Base-by-base conservation (phyloP, 495 filamentous ascomycete species). In the Cryomyces minteri region DNA sequence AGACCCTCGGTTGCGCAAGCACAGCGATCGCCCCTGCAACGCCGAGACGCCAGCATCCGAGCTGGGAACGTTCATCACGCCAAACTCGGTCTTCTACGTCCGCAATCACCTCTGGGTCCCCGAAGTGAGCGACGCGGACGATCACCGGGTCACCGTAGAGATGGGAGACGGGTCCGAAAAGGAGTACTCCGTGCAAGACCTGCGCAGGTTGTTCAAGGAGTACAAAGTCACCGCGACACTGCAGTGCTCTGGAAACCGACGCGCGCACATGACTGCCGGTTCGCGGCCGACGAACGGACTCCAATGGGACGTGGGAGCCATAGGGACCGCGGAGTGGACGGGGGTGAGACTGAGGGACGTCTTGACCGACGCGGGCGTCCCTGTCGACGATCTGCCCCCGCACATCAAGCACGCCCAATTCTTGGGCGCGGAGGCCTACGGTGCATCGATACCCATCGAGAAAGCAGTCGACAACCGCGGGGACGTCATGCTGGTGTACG, bases 31-130 rank as follows among this genome's bases (percentile, higher is more conserved):
- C 46, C 73, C 73, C 6, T 65, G 70, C 43, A 77, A 76, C 50
- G 71, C 72, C 0, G 74, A 78, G 48, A 73, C 71, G 0, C 72
- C 72, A 4, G 63, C 45, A 14, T 41, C 28, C 32, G 31, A 45
- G 10, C 49, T 54, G 29, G 28, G 28, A 18, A 10, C 46, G 14
- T 73, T 75, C 56, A 54, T 68, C 39, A 80, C 76, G 5, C 70
- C 69, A 0, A 69, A 65, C 12, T 54, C 61, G 6, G 48, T 73
- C 5, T 77, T 77, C 53, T 80, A 78, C 50, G 68, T 80, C 3
- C 64, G 76, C 4, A 73, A 76, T 49, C 76, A 80, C 58, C 69
- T 77, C 57, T 70, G 72, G 67, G 75, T 79, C 43, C 76, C 76
- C 0, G 52, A 62, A 28, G 57, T 60, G 10, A 40, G 54, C 31